Percentiles rank a stretch among this genome's conserved stretches.
Conservation (phyloP, 441 rosid species). For the Croton laevigatus region DNA sequence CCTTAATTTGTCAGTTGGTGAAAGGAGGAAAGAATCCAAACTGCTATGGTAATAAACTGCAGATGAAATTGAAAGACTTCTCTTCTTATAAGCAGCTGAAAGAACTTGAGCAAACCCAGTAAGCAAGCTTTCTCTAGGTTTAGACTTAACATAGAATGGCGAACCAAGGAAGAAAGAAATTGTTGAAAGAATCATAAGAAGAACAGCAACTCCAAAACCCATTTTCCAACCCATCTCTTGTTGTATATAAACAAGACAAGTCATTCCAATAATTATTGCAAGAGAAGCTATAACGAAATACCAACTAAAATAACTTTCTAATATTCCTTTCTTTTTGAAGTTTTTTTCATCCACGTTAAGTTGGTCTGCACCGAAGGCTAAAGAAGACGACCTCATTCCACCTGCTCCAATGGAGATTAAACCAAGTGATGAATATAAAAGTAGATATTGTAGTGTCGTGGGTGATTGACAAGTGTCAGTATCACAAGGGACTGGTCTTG, state of each 20-base stretch:
- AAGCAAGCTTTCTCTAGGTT: slow-evolving; percentile 37
- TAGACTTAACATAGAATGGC: slow-evolving; percentile 41
- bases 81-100: slow-evolving; percentile 18
- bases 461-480: slow-evolving; percentile 34
- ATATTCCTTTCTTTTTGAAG: neutral
- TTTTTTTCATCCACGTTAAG: neutral
- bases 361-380: slow-evolving; percentile 47
- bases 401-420: slow-evolving; percentile 62
- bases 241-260: slow-evolving; percentile 59
- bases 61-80: slow-evolving; percentile 8
- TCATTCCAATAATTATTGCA: slow-evolving; percentile 36
- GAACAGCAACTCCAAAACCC: slow-evolving; percentile 54
- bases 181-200: slow-evolving; percentile 45
- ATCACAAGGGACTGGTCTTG: slow-evolving; percentile 38
- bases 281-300: slow-evolving; percentile 36
- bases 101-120: slow-evolving; percentile 53
- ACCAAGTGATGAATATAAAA: slow-evolving; percentile 42
- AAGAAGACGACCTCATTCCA: slow-evolving; percentile 47
- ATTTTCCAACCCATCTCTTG: slow-evolving; percentile 54
- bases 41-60: no score
- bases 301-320: slow-evolving; percentile 24
- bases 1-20: no score
- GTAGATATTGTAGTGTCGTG: slow-evolving; percentile 33
- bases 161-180: slow-evolving; percentile 49
- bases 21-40: no score